A percentile compares a stretch with the other conserved stretches of the same genome.
Evolutionary conservation across 352 stramenopile species (phyloP).

Genomic region (Pythium plurisporium): DNA sequence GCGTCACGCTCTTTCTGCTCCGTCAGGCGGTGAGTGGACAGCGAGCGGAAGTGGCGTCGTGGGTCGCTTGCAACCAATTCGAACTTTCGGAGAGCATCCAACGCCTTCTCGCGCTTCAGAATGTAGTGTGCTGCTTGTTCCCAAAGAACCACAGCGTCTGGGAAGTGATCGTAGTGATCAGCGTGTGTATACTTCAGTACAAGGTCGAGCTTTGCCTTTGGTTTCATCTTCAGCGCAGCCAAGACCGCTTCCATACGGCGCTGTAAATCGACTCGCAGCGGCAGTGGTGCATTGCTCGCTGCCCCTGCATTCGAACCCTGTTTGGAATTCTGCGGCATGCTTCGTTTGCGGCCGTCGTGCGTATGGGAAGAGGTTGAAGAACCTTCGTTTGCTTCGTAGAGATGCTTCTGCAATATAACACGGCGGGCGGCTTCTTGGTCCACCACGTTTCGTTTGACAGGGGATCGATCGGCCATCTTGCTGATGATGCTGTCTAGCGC

Average conservation of each 20-base stretch:
- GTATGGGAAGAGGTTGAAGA: neutral
- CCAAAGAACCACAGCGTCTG: slow-evolving; percentile 57
- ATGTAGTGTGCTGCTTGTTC: slow-evolving; percentile 45
- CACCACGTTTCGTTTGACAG: slow-evolving; percentile 29
- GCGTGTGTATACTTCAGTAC: slow-evolving; percentile 74
- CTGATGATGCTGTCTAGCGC: slow-evolving; percentile 42
- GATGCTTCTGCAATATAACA: slow-evolving; percentile 46
- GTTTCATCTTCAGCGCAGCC: slow-evolving; percentile 35
- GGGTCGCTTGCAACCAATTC: slow-evolving; percentile 57
- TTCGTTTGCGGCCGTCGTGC: neutral
- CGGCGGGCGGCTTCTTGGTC: slow-evolving; percentile 38
- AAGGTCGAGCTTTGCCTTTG: slow-evolving; percentile 56
- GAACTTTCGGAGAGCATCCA: slow-evolving; percentile 20
- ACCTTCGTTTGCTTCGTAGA: slow-evolving; percentile 17
- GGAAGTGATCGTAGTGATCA: slow-evolving; percentile 54
- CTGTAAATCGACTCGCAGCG: slow-evolving; percentile 54
- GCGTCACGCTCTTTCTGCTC: slow-evolving; percentile 67
- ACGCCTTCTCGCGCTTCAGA: slow-evolving; percentile 32
- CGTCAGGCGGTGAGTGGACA: slow-evolving; percentile 53
- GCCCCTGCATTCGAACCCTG: neutral
- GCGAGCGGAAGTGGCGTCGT: slow-evolving; percentile 58
- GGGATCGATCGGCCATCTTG: slow-evolving; percentile 18
- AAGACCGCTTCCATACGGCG: slow-evolving; percentile 55
- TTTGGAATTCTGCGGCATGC: neutral
- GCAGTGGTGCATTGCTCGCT: slow-evolving; percentile 37